A percentile compares a stretch with the other conserved stretches of the same genome.
These are phyloP conservation scores for Mortierella sp. DNA, from an alignment of 371 early-diverging fungal species.

Conservation along the genomic window DNA sequence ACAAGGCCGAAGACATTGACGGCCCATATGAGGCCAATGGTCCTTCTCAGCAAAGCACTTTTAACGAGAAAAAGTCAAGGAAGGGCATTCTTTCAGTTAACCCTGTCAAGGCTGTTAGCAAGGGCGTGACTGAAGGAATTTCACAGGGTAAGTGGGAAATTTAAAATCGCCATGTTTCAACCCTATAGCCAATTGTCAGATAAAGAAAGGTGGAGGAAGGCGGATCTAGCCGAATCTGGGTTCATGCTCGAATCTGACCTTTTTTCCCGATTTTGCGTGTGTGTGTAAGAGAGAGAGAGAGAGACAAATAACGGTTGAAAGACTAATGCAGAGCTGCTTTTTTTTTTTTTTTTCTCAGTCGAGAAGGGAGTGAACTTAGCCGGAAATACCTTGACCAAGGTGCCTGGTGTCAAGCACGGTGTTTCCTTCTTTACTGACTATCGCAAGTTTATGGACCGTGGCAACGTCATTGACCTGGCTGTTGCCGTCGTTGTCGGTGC, in stretches of 20 bases:
- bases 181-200: neutral
- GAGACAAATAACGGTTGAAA: neutral
- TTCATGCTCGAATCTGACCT: no score
- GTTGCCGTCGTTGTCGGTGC: conserved; percentile 68
- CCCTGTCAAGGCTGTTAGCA: conserved; percentile 40
- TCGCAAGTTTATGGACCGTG: conserved; percentile 61
- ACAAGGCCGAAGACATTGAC: neutral
- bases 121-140: conserved; percentile 40
- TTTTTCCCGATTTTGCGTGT: neutral
- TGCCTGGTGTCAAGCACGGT: conserved; percentile 45
- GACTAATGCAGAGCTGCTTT: neutral
- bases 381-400: conserved; percentile 33
- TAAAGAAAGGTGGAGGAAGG: neutral
- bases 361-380: conserved; percentile 47
- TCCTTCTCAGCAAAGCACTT: neutral
- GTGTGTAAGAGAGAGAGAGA: neutral
- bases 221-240: neutral
- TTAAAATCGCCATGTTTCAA: neutral
- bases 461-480: conserved; percentile 67
- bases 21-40: neutral
- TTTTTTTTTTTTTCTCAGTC: conserved; percentile 9
- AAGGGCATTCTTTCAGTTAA: conserved; percentile 16
- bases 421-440: conserved; percentile 58
- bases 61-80: conserved; percentile 16
- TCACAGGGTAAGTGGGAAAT: conserved; percentile 29